phyloP scores from a whole-genome alignment of 169 alveolate species.

The Haemoproteus tartakovskyi region DNA sequence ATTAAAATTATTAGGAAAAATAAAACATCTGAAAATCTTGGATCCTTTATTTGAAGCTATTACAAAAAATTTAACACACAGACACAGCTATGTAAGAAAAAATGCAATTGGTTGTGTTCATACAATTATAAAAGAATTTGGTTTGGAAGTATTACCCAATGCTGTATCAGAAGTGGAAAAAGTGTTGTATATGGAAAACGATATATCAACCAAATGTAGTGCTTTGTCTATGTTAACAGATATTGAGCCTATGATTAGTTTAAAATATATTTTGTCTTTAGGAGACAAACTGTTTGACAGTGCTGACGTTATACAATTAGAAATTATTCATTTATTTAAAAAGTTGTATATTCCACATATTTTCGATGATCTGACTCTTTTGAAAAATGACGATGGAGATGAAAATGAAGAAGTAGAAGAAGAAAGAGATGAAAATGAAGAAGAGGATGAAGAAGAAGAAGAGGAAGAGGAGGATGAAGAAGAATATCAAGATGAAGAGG shows the following conservation, averaged over 20 bases:
- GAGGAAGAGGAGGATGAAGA: constrained; percentile 22
- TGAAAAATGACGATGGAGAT: constrained; percentile 17
- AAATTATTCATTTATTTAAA: constrained; percentile 83
- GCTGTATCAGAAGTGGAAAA: constrained; percentile 78
- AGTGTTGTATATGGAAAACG: constrained; percentile 84
- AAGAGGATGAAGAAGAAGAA: neutral
- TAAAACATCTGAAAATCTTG: constrained; percentile 86
- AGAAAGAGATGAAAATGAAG: constrained; percentile 3
- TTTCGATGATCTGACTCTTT: constrained; percentile 57
- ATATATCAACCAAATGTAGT: constrained; percentile 89
- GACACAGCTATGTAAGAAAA: constrained; percentile 92
- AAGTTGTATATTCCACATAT: constrained; percentile 72
- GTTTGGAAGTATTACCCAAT: constrained; percentile 88
- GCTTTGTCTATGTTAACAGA: constrained; percentile 87
- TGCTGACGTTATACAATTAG: constrained; percentile 82
- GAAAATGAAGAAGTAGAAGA: constrained; percentile 13
- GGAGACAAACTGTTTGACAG: constrained; percentile 75
- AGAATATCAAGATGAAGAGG: neutral
- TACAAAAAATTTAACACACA: constrained; percentile 87
- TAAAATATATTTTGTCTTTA: constrained; percentile 80
- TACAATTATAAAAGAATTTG: constrained; percentile 86
- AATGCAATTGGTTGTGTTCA: constrained; percentile 90
- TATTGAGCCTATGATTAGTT: constrained; percentile 84
- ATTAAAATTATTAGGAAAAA: constrained; percentile 89
- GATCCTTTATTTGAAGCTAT: constrained; percentile 90